Percentiles rank a stretch among this genome's conserved stretches.
These are phyloP conservation scores for Ophiostoma novo-ulmi DNA, from an alignment of 2,329 filamentous ascomycete genomes.

Conservation along the genomic window DNA sequence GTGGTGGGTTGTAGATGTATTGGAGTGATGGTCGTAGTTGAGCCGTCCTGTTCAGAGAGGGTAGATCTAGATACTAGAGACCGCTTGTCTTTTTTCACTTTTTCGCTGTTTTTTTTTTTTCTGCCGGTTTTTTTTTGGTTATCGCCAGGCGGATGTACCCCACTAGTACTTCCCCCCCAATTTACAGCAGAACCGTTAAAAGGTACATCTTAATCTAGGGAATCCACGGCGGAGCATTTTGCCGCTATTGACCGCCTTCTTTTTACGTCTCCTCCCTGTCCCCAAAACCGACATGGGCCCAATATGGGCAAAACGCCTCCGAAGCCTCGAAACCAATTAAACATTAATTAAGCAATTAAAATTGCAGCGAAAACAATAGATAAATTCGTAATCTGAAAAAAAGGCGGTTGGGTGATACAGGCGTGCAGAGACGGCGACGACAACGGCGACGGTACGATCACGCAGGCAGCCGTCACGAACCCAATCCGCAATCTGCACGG, in stretches of 20 bases:
- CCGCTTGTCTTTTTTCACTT: constrained; percentile 16
- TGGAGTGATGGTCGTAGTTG: not conserved
- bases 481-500: not conserved
- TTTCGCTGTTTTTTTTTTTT: constrained; percentile 22
- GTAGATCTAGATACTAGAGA: not conserved
- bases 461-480: constrained; percentile 7
- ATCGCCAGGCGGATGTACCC: constrained; percentile 7
- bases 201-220: not conserved
- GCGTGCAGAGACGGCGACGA: not conserved
- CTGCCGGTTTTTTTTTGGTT: constrained; percentile 23
- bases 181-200: not conserved
- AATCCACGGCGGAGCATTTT: not conserved
- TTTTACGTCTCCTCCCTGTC: not conserved
- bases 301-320: constrained; percentile 3
- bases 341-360: constrained; percentile 6
- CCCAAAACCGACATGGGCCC: not conserved
- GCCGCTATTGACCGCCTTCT: constrained; percentile 20
- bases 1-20: not conserved
- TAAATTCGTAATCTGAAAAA: constrained; percentile 1
- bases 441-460: constrained; percentile 7
- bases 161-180: not conserved
- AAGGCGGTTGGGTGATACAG: not conserved
- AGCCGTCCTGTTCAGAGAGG: not conserved
- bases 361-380: not conserved
- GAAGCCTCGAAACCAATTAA: constrained; percentile 6